Conservation (phyloP, 805 yeast genomes). For the Candida yuanshanica region DNA sequence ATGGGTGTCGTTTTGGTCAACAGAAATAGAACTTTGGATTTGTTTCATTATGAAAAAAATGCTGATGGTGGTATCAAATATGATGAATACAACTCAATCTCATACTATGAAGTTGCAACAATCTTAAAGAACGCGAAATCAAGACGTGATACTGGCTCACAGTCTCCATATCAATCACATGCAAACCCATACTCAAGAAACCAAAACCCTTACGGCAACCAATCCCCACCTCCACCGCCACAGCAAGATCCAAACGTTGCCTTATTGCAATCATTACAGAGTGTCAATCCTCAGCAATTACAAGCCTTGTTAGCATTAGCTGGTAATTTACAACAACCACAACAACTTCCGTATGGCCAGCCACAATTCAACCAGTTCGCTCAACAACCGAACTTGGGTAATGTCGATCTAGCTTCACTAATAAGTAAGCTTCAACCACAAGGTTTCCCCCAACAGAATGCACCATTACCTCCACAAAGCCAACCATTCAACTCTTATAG, state of each 20-base stretch:
- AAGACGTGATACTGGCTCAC: slow-evolving; percentile 8
- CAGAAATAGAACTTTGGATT: slow-evolving; percentile 48
- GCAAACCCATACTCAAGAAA: slow-evolving; percentile 2
- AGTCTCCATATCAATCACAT: not conserved
- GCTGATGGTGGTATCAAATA: slow-evolving; percentile 70
- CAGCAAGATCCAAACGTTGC: not conserved
- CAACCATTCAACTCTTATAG: not conserved
- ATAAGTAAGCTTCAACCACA: slow-evolving; percentile 8
- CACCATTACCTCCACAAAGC: not conserved
- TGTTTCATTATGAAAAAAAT: slow-evolving; percentile 67
- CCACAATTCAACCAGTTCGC: slow-evolving; percentile 4
- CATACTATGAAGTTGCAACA: slow-evolving; percentile 59
- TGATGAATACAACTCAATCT: slow-evolving; percentile 76
- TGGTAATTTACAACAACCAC: slow-evolving; percentile 5
- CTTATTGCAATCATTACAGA: slow-evolving; percentile 9
- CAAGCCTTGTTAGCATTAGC: slow-evolving; percentile 12
- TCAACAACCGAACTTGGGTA: slow-evolving; percentile 9
- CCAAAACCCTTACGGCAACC: slow-evolving; percentile 5
- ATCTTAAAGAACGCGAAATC: slow-evolving; percentile 41
- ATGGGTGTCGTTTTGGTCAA: slow-evolving; percentile 64
- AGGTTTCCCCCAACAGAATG: not conserved
- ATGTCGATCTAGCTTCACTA: slow-evolving; percentile 7
- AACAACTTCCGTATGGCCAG: slow-evolving; percentile 7
- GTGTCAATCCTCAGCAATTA: slow-evolving; percentile 8
- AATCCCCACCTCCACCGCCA: not conserved